Conservation (phyloP, 2,329 filamentous ascomycete species). For the Amphichorda felina region DNA sequence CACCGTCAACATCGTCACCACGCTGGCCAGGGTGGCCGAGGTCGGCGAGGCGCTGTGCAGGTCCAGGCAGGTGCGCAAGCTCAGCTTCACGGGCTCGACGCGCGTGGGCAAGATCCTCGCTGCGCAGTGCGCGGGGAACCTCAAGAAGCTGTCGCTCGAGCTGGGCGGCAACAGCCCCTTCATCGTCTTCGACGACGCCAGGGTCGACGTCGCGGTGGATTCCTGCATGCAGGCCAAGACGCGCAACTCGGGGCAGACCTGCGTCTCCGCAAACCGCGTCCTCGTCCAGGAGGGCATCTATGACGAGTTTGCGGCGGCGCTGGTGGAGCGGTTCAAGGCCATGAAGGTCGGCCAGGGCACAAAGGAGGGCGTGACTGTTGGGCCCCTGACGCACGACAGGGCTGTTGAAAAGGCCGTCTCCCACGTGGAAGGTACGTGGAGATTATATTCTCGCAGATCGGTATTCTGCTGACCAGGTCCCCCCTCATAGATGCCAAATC, state of each 20-base stretch:
- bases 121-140: conserved; percentile 16
- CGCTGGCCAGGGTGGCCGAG: conserved; percentile 47
- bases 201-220: conserved; percentile 52
- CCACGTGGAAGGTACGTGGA: not conserved
- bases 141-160: conserved; percentile 40
- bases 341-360: conserved; percentile 38
- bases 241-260: conserved; percentile 43
- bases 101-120: conserved; percentile 59
- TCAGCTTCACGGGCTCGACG: conserved; percentile 68
- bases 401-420: not conserved
- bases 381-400: conserved; percentile 44
- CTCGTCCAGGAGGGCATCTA: conserved; percentile 32
- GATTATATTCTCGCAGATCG: not conserved
- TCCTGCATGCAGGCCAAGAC: conserved; percentile 30
- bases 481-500: not conserved
- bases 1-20: conserved; percentile 60
- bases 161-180: conserved; percentile 58
- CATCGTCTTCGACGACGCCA: conserved; percentile 53
- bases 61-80: conserved; percentile 58
- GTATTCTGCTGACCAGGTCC: not conserved
- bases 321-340: conserved; percentile 2
- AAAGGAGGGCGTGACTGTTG: conserved; percentile 46
- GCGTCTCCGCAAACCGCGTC: conserved; percentile 38
- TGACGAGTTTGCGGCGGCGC: conserved; percentile 2
- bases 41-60: conserved; percentile 55